Base-by-base conservation (phyloP, 352 stramenopile species). In the Phytophthora sp. region DNA sequence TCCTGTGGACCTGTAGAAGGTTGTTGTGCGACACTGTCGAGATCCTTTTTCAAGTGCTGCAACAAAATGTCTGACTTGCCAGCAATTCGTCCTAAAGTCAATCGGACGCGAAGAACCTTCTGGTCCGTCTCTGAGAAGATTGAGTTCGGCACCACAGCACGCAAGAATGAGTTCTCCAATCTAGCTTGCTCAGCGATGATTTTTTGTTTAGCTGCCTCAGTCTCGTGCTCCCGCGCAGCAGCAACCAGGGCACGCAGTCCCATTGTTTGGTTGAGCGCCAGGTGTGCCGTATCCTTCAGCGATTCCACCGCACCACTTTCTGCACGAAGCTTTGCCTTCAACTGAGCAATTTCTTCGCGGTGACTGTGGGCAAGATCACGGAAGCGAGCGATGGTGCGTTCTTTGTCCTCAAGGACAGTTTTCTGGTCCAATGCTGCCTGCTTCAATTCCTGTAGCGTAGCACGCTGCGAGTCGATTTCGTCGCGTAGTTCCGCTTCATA, bases 381-480 rank as follows among this genome's bases (percentile, higher is more conserved):
- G 69, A 95, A 95, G 8, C 84, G 80, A 0, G 75, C 76, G 48
- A 95, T 93, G 27, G 83, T 95, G 17, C 87, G 79, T 32, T 95
- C 87, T 32, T 85, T 85, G 54, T 95, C 87, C 37, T 95, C 79
- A 4, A 93, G 62, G 1, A 80, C 35, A 5, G 76, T 89, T 21
- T 87, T 81, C 23, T 88, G 78, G 44, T 87, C 71, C 4, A 71
- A 46, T 1, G 84, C 21, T 0, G 43, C 49, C 28, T 93, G 80
- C 38, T 84, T 88, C n/a, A 89, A 49, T 23, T 93, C 82, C 37
- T 85, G 72, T 7, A 91, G 42, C 12, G 74, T 65, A 31, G 54
- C 62, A 34, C 79, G 80, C 20, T 91, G 74, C 2, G 73, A 66
- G 23, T 91, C 83, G 10, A 95, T 88, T 46, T 96, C 87, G 7